Evolutionary conservation across 169 alveolate genomes (phyloP), one percentile per base, ranked within the genome.

Genomic region (Plasmodium cynomolgi): DNA sequence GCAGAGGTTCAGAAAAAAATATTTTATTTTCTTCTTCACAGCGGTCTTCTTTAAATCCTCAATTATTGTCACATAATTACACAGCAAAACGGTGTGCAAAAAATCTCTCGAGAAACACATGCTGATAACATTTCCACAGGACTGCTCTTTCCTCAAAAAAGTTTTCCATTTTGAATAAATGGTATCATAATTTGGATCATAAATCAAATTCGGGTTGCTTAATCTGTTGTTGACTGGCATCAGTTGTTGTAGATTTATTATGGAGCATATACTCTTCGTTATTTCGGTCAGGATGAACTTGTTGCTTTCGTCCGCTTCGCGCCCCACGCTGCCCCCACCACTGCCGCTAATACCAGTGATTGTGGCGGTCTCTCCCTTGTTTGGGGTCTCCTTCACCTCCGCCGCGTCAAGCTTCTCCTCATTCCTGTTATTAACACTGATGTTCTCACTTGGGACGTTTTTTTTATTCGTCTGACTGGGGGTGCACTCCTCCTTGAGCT

Each of bases 21-120:
- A 90, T 79, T 90, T 90, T 62, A 90, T 44, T 71, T 80, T 81
- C 72, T 81, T 90, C 50, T 90, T 90, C 15, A 90, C 94, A 5
- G 94, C 94, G 13, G 94, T 90, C 47, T 90, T 79, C 50, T 68
- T 80, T 39, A 90, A 90, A 23, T 90, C 94, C 54, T 90, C 94
- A 62, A 90, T 90, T 80, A 90, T 90, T 44, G 68, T 41, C 3
- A 41, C 88, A 80, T 90, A 90, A 80, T 90, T 90, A 62, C 94
- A 80, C 73, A 90, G 72, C 47, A 90, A 62, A 81, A 80, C 33
- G 17, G 91, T 90, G 23, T 81, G 26, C 50, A 90, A 41, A 58
- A 80, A 90, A 41, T 90, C 94, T 31, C 94, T 56, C 29, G 94
- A 90, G 72, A 90, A 90, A 79, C 91, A 80, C 33, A 31, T 90